A percentile compares a stretch with the other conserved stretches of the same genome.
These are phyloP conservation scores for Hypoxylon lienhwacheense DNA, from an alignment of 495 filamentous ascomycete genomes.

Conservation along the genomic window DNA sequence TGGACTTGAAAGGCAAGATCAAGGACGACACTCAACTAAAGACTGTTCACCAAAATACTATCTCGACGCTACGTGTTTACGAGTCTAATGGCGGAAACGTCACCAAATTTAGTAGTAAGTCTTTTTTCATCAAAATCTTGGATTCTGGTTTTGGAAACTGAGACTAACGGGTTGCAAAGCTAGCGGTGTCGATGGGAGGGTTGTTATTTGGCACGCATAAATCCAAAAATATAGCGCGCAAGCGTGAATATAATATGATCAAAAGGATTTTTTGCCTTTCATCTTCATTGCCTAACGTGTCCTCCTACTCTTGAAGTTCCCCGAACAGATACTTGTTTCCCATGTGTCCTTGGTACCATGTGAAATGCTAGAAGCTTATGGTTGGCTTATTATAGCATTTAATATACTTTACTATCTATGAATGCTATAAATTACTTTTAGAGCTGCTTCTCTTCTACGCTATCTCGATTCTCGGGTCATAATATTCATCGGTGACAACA, in stretches of 20 bases:
- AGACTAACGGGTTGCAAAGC: slow-evolving; percentile 60
- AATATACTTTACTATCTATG: no score
- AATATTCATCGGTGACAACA: slow-evolving; percentile 9
- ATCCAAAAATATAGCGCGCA: slow-evolving; percentile 23
- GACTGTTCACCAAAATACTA: slow-evolving; percentile 96
- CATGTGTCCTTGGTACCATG: slow-evolving; percentile 1
- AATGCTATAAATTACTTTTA: no score
- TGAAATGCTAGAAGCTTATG: slow-evolving; percentile 7
- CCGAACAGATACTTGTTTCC: neutral
- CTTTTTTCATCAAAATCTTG: slow-evolving; percentile 5
- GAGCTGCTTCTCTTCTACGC: no score
- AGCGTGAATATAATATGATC: slow-evolving; percentile 13
- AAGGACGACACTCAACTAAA: slow-evolving; percentile 90
- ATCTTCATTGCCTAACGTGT: slow-evolving; percentile 1
- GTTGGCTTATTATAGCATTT: neutral
- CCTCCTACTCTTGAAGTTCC: slow-evolving; percentile 15
- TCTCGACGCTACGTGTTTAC: slow-evolving; percentile 77
- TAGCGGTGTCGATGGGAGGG: slow-evolving; percentile 90
- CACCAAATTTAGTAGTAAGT: slow-evolving; percentile 86
- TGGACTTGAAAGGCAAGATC: slow-evolving; percentile 93
- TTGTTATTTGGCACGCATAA: slow-evolving; percentile 73
- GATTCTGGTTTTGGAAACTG: slow-evolving; percentile 8
- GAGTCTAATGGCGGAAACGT: slow-evolving; percentile 66
- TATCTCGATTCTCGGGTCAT: no score
- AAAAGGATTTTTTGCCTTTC: slow-evolving; percentile 3